Conservation (phyloP, 2,329 filamentous ascomycete genomes). For the Fusarium begoniae region DNA sequence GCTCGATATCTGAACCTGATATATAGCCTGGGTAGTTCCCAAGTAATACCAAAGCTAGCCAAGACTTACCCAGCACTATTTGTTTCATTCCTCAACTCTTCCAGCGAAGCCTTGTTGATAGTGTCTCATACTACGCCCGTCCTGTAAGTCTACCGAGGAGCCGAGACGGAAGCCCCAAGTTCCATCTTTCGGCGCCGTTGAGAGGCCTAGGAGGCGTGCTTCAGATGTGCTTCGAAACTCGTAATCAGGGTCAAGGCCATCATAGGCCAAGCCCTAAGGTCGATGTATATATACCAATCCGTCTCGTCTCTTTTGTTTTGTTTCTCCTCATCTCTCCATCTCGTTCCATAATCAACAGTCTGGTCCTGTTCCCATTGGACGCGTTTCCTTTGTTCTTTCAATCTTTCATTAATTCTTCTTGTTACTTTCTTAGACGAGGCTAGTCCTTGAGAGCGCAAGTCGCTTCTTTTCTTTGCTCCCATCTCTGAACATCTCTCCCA, state of each 20-base stretch:
- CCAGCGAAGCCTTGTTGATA: constrained; percentile 16
- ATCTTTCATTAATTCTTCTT: constrained; percentile 33
- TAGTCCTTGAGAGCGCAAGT: constrained; percentile 47
- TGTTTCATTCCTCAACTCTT: constrained; percentile 24
- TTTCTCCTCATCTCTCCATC: constrained; percentile 28
- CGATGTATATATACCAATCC: constrained; percentile 46
- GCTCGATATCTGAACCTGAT: background rate
- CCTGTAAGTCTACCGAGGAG: constrained; percentile 15
- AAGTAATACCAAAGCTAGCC: constrained; percentile 20
- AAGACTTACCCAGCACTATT: constrained; percentile 15
- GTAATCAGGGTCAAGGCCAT: constrained; percentile 9
- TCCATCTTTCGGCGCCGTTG: constrained; percentile 22
- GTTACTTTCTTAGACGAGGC: constrained; percentile 39
- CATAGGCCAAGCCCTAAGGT: background rate
- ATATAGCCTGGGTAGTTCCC: constrained; percentile 17
- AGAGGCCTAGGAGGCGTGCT: constrained; percentile 23
- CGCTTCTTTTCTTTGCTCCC: constrained; percentile 31
- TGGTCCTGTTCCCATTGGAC: constrained; percentile 33
- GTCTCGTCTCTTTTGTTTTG: constrained; percentile 39
- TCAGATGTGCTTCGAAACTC: constrained; percentile 40
- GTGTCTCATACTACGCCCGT: constrained; percentile 29
- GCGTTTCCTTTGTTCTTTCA: constrained; percentile 42
- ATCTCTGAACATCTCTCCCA: constrained; percentile 8
- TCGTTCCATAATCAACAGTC: constrained; percentile 40
- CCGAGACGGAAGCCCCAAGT: constrained; percentile 37